Evolutionary conservation across 2,329 filamentous ascomycete species (phyloP).

Genomic region (Magnaporthiopsis incrustans): DNA sequence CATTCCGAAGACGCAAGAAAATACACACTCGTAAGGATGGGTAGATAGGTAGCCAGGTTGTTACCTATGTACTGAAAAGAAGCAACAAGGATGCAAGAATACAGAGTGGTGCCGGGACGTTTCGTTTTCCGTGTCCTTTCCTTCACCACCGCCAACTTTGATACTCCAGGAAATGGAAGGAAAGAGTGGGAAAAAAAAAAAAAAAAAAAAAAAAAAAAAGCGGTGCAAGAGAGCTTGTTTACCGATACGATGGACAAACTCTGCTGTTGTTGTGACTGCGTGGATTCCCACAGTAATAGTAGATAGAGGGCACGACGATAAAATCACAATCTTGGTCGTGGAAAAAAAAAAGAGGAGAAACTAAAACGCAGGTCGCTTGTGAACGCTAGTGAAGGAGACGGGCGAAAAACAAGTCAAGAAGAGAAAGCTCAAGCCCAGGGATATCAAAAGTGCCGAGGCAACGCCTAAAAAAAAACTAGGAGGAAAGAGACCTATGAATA

Average conservation of each 20-base stretch:
- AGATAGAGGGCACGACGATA: too few species aligned
- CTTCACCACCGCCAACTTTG: neutral
- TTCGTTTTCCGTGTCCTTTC: neutral
- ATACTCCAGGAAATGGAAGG: too few species aligned
- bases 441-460: neutral
- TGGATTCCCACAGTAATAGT: neutral
- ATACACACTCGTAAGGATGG: neutral
- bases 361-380: neutral
- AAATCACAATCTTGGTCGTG: neutral
- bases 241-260: neutral
- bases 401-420: neutral
- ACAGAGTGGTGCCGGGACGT: neutral
- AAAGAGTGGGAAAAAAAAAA: neutral
- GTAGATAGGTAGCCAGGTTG: neutral
- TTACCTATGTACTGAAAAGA: neutral
- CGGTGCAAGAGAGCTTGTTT: neutral
- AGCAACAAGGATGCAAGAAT: neutral
- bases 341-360: neutral
- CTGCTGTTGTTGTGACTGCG: neutral
- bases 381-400: neutral
- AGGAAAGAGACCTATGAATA: too few species aligned
- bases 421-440: neutral
- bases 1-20: neutral
- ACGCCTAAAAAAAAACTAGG: neutral
- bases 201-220: neutral